Conservation (phyloP, 768 basidiomycete genomes). For the Candolleomyces aberdarensis region DNA sequence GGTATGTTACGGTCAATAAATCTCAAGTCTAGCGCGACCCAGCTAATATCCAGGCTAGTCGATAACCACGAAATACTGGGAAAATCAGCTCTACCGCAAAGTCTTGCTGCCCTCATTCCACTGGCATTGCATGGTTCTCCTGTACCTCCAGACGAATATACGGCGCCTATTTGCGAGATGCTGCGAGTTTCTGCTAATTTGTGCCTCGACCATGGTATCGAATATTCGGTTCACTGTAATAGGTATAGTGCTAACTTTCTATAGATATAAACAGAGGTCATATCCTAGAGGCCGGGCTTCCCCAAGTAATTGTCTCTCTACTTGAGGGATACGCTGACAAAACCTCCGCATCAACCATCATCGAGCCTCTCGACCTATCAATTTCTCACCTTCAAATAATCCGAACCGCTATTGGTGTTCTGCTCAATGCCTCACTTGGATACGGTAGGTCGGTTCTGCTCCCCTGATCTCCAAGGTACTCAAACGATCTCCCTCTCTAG, state of each 20-base stretch:
- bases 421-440: constrained; percentile 74
- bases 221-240: constrained; percentile 3
- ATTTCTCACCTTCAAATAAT: constrained; percentile 67
- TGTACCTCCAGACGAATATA: constrained; percentile 42
- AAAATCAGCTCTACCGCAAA: constrained; percentile 58
- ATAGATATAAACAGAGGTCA: constrained; percentile 73
- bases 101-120: constrained; percentile 58
- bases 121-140: constrained; percentile 48
- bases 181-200: constrained; percentile 80
- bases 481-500: constrained; percentile 31
- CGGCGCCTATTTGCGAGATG: constrained; percentile 59
- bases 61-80: constrained; percentile 74
- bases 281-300: constrained; percentile 68
- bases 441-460: constrained; percentile 49
- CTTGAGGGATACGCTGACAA: constrained; percentile 66
- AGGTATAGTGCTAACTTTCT: not conserved
- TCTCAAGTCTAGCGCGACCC: not conserved
- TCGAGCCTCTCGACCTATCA: constrained; percentile 48
- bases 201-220: constrained; percentile 77
- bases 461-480: not conserved
- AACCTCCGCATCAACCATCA: constrained; percentile 29
- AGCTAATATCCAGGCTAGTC: constrained; percentile 35
- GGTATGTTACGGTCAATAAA: constrained; percentile 31
- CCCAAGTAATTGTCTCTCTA: constrained; percentile 61
- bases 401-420: constrained; percentile 73